Conservation (phyloP, 306 rosid species). For the Heteromeles arbutifolia region DNA sequence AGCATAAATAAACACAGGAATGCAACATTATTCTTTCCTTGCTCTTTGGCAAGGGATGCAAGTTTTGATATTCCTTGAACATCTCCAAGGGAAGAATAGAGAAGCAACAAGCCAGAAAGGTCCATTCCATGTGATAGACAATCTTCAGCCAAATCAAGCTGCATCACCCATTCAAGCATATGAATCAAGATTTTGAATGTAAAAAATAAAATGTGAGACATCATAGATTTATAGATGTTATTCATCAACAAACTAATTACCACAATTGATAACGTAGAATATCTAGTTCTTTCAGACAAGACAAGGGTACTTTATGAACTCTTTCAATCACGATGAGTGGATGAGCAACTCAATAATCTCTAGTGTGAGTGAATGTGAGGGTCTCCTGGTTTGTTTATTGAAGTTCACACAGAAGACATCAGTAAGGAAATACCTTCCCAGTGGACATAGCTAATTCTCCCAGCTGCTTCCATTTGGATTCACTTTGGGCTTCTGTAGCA, state of each 20-base stretch:
- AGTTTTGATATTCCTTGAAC: conserved; percentile 79
- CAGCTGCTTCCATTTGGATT: conserved; percentile 96
- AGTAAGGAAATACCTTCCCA: conserved; percentile 58
- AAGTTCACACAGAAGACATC: neutral
- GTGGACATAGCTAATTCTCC: conserved; percentile 90
- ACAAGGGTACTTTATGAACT: neutral
- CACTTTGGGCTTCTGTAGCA: conserved; percentile 67
- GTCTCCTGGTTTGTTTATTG: neutral
- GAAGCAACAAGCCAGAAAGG: conserved; percentile 80
- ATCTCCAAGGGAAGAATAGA: conserved; percentile 95
- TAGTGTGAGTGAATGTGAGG: neutral
- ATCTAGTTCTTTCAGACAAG: neutral
- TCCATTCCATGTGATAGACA: conserved; percentile 79
- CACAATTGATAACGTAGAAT: neutral
- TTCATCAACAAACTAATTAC: neutral
- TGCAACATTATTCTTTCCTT: conserved; percentile 93
- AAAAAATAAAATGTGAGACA: neutral
- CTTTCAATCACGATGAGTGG: neutral
- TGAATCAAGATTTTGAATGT: neutral
- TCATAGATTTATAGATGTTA: neutral
- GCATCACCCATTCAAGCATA: conserved; percentile 28
- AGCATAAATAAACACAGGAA: conserved; percentile 82
- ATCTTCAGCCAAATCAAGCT: conserved; percentile 97
- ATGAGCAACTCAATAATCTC: neutral
- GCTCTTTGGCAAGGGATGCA: conserved; percentile 80